These are phyloP conservation scores for Protomyces macrosporus DNA, from an alignment of 1,139 yeast species.

Conservation along the genomic window DNA sequence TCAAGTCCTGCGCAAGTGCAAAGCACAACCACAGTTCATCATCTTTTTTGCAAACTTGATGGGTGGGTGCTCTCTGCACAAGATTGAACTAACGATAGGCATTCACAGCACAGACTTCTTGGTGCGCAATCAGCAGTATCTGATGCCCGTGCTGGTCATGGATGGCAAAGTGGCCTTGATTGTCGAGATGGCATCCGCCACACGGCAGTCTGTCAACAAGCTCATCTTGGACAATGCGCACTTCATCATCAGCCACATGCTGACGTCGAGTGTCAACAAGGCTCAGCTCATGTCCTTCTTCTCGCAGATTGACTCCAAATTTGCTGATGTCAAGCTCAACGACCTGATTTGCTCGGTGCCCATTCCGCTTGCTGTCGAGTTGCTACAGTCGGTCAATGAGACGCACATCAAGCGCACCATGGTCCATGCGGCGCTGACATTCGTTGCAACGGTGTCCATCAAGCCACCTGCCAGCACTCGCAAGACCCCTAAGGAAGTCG, in stretches of 20 bases:
- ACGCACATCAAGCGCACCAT: slow-evolving; percentile 8
- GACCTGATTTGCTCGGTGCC: slow-evolving; percentile 44
- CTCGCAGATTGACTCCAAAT: slow-evolving; percentile 49
- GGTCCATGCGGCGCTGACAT: slow-evolving; percentile 19
- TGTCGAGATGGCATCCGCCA: slow-evolving; percentile 50
- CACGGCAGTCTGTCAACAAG: slow-evolving; percentile 33
- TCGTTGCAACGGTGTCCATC: slow-evolving; percentile 21
- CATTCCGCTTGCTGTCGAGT: slow-evolving; percentile 37
- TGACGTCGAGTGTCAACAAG: slow-evolving; percentile 46
- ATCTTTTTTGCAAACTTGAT: slow-evolving; percentile 50
- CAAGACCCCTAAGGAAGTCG: slow-evolving; percentile 33
- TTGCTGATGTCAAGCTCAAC: slow-evolving; percentile 40
- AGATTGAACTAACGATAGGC: slow-evolving; percentile 61
- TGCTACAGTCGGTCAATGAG: slow-evolving; percentile 36
- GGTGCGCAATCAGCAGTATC: slow-evolving; percentile 62
- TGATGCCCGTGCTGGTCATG: slow-evolving; percentile 69
- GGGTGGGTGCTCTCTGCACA: slow-evolving; percentile 50
- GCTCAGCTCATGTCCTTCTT: slow-evolving; percentile 53
- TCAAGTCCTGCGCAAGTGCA: slow-evolving; percentile 74
- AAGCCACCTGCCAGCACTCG: slow-evolving; percentile 2
- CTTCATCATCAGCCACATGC: slow-evolving; percentile 46
- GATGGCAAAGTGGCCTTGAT: slow-evolving; percentile 60
- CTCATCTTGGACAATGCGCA: slow-evolving; percentile 40
- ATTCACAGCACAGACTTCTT: slow-evolving; percentile 59
- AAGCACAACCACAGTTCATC: slow-evolving; percentile 49